These are phyloP conservation scores for Leccinum variicolor DNA, from an alignment of 768 basidiomycete genomes.

Conservation along the genomic window DNA sequence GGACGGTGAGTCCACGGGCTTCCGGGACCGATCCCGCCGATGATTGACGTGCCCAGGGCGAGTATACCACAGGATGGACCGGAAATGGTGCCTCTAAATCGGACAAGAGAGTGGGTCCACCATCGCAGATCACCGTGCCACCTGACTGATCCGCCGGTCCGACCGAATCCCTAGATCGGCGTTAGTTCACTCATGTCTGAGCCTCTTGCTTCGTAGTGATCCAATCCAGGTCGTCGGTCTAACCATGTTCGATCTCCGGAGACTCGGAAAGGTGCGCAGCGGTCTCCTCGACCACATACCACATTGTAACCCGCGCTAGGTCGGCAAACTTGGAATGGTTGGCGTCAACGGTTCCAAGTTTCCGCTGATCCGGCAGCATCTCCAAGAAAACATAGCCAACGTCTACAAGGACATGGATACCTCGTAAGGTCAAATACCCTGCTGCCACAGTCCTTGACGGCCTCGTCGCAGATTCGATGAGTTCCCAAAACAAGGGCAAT, in stretches of 20 bases:
- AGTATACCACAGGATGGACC: conserved; percentile 96
- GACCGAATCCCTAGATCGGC: conserved; percentile 50
- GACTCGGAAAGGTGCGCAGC: conserved; percentile 65
- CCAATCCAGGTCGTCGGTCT: conserved; percentile 73
- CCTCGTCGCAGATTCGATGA: conserved; percentile 58
- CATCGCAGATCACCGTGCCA: neutral
- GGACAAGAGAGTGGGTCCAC: conserved; percentile 76
- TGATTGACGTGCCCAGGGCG: conserved; percentile 46
- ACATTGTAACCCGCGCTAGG: conserved; percentile 34
- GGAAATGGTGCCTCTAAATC: conserved; percentile 89
- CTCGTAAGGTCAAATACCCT: conserved; percentile 41
- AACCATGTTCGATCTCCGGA: conserved; percentile 85
- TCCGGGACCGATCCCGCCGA: neutral
- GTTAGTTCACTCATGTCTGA: conserved; percentile 37
- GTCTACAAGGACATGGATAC: conserved; percentile 88
- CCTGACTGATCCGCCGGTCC: neutral
- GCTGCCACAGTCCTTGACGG: neutral
- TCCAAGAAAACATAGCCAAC: conserved; percentile 75
- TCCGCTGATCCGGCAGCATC: conserved; percentile 78
- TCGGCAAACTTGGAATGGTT: conserved; percentile 79
- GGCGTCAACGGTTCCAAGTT: conserved; percentile 88
- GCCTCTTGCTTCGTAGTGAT: conserved; percentile 11
- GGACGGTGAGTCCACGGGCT: conserved; percentile 34
- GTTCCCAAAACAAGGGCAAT: conserved; percentile 66
- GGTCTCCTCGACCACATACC: conserved; percentile 11